A percentile compares a stretch with the other conserved stretches of the same genome.
phyloP scores from a whole-genome alignment of 371 early-diverging fungal species.

The Apophysomyces ossiformis region DNA sequence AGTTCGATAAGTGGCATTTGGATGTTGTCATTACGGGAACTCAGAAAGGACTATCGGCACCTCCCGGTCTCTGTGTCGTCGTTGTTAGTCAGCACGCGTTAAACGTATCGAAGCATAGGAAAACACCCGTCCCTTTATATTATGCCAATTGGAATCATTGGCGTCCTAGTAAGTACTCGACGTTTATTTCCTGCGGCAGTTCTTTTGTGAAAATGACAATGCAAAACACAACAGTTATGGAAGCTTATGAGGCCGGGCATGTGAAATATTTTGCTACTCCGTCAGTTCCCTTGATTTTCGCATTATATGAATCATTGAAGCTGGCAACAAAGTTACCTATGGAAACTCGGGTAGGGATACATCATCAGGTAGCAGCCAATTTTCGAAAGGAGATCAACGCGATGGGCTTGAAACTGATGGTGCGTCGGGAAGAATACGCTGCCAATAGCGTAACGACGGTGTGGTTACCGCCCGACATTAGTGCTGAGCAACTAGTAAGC shows the following conservation, averaged over 20 bases:
- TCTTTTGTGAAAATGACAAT: not conserved
- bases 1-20: constrained; percentile 91
- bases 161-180: constrained; percentile 69
- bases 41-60: constrained; percentile 95
- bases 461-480: constrained; percentile 89
- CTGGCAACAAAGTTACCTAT: constrained; percentile 74
- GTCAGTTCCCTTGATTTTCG: constrained; percentile 91
- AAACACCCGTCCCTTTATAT: constrained; percentile 73
- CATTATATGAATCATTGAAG: constrained; percentile 83
- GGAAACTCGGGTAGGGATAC: constrained; percentile 71
- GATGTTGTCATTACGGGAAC: constrained; percentile 91
- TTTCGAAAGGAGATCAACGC: constrained; percentile 74
- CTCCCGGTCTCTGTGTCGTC: constrained; percentile 86
- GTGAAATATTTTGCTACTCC: constrained; percentile 97
- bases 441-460: constrained; percentile 95
- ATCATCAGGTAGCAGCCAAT: constrained; percentile 69
- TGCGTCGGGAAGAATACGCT: constrained; percentile 62
- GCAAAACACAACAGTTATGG: constrained; percentile 72
- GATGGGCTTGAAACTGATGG: constrained; percentile 81
- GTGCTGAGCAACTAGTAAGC: constrained; percentile 77
- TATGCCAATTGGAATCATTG: constrained; percentile 85
- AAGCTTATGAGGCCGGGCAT: constrained; percentile 90
- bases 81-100: constrained; percentile 80
- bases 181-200: no score
- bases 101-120: constrained; percentile 69